Evolutionary conservation across 768 basidiomycete species (phyloP), one percentile per base, ranked within the genome.

Genomic region (Epithele typhae): DNA sequence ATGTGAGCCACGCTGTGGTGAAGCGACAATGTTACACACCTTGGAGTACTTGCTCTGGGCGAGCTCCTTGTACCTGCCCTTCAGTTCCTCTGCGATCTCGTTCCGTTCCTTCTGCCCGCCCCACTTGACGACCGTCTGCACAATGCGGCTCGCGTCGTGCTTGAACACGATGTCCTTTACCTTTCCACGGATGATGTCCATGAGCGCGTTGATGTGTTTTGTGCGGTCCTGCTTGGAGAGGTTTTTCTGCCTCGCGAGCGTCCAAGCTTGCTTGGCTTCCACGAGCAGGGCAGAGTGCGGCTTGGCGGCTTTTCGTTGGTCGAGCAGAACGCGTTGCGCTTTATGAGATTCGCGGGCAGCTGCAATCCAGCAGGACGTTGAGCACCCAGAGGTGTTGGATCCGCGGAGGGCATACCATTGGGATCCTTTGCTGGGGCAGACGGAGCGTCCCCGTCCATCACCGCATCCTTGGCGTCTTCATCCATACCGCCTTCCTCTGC

Each of bases 21-120:
- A 7, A 30, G 27, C 14, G 27, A 39, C 14, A 41, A 15, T 11
- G 2, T 12, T 24, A 57, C 71, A 40, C 48, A 87, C 91, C 75
- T 92, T 95, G 30, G 91, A 92, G 62, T 96, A 96, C 67, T 87
- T 92, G 59, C 81, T 87, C 65, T 90, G 86, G 32, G 84, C 82
- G 44, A 95, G 73, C 34, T 81, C 81, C 59, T 73, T 78, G 60
- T 83, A 95, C 45, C 75, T 74, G 1, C 92, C 92, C 61, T 88
- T 84, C 39, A 96, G 73, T 66, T 96, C 93, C 9, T 65, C 65
- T 0, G 91, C 93, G 39, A 96, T 77, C 61, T 90, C 84, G 34
- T 89, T 79, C 37, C 92, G 66, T 64, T 94, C 86, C 40, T 62
- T 68, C 59, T 75, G 84, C 17, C 78, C 73, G 3, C 93, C 93